phyloP scores from a whole-genome alignment of 768 basidiomycete genomes.

The Krasilnikovozyma curviuscula region DNA sequence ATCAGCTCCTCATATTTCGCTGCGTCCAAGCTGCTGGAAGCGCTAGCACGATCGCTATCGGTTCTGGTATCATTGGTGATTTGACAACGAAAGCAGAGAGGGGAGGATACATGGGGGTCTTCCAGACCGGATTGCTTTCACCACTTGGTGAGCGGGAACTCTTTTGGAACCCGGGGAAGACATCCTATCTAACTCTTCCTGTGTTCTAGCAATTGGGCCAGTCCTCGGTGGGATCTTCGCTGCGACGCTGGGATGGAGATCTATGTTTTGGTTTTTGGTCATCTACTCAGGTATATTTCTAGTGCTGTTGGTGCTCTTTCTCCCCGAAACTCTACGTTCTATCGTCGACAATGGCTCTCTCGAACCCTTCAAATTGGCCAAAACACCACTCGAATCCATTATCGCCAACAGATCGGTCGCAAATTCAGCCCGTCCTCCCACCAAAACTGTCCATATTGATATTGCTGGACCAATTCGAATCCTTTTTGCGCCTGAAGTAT shows the following conservation, averaged over 20 bases:
- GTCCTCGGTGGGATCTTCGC: constrained; percentile 35
- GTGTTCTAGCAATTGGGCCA: constrained; percentile 32
- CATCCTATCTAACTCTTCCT: too few species aligned
- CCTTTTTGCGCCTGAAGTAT: constrained; percentile 21
- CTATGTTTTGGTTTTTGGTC: constrained; percentile 46
- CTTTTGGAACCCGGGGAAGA: too few species aligned
- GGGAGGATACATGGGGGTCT: constrained; percentile 53
- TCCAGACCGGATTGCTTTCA: constrained; percentile 42
- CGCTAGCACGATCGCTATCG: constrained; percentile 57
- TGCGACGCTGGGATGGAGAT: constrained; percentile 43
- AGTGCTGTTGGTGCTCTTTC: constrained; percentile 32
- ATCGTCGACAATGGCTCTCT: constrained; percentile 24
- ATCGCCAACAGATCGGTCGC: background rate
- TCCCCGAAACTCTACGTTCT: constrained; percentile 33
- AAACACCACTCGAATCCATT: background rate
- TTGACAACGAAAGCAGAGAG: constrained; percentile 59
- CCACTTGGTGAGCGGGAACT: too few species aligned
- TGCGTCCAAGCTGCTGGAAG: constrained; percentile 62
- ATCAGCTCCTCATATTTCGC: constrained; percentile 60
- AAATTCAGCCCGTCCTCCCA: background rate
- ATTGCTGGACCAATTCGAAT: background rate
- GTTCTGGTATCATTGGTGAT: constrained; percentile 64
- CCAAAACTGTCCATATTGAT: background rate
- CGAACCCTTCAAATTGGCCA: background rate
- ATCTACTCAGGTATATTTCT: constrained; percentile 35